A percentile compares a stretch with the other conserved stretches of the same genome.
phyloP scores from a whole-genome alignment of 768 basidiomycete species.

The Trametes maxima region DNA sequence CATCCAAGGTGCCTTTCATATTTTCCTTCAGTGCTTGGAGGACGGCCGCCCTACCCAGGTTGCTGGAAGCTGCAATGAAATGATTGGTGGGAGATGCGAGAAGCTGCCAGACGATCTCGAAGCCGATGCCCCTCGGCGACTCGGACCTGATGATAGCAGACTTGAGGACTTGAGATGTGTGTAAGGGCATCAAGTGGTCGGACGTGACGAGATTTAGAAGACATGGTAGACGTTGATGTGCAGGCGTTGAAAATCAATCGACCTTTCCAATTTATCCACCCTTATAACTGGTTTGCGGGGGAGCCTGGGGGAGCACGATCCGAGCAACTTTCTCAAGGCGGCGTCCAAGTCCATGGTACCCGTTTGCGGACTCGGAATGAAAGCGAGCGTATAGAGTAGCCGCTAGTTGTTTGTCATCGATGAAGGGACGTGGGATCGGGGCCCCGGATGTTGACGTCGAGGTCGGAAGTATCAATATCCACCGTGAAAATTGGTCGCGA shows the following conservation, averaged over 20 bases:
- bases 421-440: too few relatives aligned
- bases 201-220: neutral
- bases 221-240: neutral
- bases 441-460: too few relatives aligned
- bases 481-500: too few relatives aligned
- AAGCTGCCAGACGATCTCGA: conserved; percentile 32
- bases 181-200: neutral
- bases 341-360: too few relatives aligned
- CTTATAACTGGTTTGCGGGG: too few relatives aligned
- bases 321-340: too few relatives aligned
- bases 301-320: too few relatives aligned
- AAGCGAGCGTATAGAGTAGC: too few relatives aligned
- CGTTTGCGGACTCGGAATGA: too few relatives aligned
- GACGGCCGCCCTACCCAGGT: conserved; percentile 25
- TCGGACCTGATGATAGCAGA: neutral
- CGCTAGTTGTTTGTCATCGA: too few relatives aligned
- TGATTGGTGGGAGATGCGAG: conserved; percentile 24
- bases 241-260: neutral
- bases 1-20: conserved; percentile 34
- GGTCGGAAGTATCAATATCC: too few relatives aligned
- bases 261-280: neutral
- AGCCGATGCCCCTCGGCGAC: conserved; percentile 29
- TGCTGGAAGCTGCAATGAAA: conserved; percentile 35
- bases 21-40: conserved; percentile 24
- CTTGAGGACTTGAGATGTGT: neutral